A percentile compares a stretch with the other conserved stretches of the same genome.
Evolutionary conservation across 2,329 filamentous ascomycete species (phyloP).

Genomic region (Aureobasidium sp.): DNA sequence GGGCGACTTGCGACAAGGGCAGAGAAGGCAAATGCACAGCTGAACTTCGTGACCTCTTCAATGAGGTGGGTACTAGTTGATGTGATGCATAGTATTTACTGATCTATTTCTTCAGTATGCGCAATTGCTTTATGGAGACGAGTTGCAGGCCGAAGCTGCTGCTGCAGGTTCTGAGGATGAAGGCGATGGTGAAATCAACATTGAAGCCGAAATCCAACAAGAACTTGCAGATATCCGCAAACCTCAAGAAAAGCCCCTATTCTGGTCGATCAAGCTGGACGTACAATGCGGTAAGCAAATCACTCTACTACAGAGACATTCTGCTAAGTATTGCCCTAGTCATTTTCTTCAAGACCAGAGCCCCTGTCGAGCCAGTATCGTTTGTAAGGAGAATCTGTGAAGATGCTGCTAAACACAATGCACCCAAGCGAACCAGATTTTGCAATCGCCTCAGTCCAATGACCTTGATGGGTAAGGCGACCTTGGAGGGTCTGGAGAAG

Average conservation of each 20-base stretch:
- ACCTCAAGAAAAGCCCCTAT: constrained; percentile 42
- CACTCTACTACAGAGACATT: background rate
- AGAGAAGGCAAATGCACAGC: constrained; percentile 63
- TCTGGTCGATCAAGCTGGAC: constrained; percentile 48
- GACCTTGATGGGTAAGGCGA: constrained; percentile 57
- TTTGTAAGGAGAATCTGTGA: constrained; percentile 54
- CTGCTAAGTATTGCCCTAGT: too few species aligned
- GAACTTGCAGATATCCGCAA: constrained; percentile 61
- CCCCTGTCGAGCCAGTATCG: constrained; percentile 52
- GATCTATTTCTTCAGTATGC: background rate
- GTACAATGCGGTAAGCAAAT: constrained; percentile 46
- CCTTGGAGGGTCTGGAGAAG: constrained; percentile 59
- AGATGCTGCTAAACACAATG: constrained; percentile 46
- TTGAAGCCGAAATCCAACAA: constrained; percentile 64
- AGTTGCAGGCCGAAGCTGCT: constrained; percentile 24
- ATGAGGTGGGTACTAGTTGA: constrained; percentile 34
- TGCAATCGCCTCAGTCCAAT: constrained; percentile 56
- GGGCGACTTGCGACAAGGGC: constrained; percentile 68
- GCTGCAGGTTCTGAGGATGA: constrained; percentile 36
- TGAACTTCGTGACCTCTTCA: constrained; percentile 60
- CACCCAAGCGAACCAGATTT: constrained; percentile 49
- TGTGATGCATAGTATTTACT: background rate
- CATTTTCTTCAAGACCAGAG: constrained; percentile 51
- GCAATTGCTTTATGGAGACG: constrained; percentile 6
- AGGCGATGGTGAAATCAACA: constrained; percentile 44